A percentile compares a stretch with the other conserved stretches of the same genome.
Conservation (phyloP, 352 stramenopile genomes). For the Blastocystis sp. region DNA sequence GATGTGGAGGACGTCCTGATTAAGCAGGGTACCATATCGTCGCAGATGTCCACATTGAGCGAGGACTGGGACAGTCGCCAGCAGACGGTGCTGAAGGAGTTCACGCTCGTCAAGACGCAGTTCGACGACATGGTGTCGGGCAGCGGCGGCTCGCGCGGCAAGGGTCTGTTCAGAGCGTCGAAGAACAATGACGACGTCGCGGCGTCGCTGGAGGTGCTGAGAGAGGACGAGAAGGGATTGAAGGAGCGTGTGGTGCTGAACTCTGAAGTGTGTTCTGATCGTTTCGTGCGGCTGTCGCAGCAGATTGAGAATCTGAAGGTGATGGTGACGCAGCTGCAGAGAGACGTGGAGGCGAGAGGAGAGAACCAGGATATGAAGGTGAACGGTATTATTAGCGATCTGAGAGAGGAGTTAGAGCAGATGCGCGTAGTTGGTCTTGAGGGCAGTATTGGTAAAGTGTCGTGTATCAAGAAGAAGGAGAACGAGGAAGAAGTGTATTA, state of each 20-base stretch:
- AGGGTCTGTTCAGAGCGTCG: neutral
- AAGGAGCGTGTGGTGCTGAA: conserved; percentile 34
- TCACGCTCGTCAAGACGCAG: conserved; percentile 21
- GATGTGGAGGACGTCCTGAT: neutral
- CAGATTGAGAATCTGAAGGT: conserved; percentile 45
- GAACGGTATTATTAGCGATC: neutral
- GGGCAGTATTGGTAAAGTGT: neutral
- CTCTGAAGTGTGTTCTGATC: neutral
- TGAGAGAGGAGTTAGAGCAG: neutral
- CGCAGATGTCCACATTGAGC: neutral
- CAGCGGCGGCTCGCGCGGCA: neutral
- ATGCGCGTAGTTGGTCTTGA: neutral
- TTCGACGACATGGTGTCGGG: neutral
- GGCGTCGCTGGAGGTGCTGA: neutral
- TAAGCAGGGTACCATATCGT: neutral
- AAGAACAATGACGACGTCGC: neutral
- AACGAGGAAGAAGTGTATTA: too few relatives aligned
- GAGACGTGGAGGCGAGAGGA: neutral
- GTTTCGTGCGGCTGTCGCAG: conserved; percentile 14
- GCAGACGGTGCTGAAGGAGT: conserved; percentile 25
- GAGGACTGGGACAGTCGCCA: conserved; percentile 56
- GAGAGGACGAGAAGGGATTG: conserved; percentile 50
- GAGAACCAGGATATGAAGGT: neutral
- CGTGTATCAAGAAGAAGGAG: neutral
- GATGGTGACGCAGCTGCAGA: conserved; percentile 13